Percentiles rank a stretch among this genome's conserved stretches.
These are phyloP conservation scores for Globisporangium ultimum DNA, from an alignment of 352 stramenopile species.

Conservation along the genomic window DNA sequence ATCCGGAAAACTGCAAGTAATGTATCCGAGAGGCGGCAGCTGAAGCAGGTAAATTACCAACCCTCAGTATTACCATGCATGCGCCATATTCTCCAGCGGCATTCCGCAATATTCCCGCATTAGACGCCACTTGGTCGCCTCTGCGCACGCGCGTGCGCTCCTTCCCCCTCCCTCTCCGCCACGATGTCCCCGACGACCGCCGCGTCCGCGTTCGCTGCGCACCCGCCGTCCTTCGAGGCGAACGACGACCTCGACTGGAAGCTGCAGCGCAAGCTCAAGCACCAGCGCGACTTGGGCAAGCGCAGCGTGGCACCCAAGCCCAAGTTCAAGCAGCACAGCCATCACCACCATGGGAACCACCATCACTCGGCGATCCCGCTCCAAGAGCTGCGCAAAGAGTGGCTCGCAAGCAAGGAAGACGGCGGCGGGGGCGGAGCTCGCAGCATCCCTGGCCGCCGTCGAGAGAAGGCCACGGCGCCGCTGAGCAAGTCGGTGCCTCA, in stretches of 20 bases:
- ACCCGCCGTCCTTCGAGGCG: not conserved
- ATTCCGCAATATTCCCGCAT: too few species aligned
- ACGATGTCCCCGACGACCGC: constrained; percentile 13
- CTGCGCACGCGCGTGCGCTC: not conserved
- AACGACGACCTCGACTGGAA: constrained; percentile 25
- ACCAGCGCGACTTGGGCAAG: constrained; percentile 49
- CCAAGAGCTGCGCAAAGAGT: constrained; percentile 34
- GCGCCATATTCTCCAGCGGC: too few species aligned
- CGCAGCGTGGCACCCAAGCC: constrained; percentile 15
- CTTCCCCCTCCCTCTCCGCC: not conserved
- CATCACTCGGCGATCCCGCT: constrained; percentile 15
- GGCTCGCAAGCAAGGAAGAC: constrained; percentile 19
- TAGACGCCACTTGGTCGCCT: too few species aligned
- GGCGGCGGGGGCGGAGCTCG: constrained; percentile 19
- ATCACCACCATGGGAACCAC: constrained; percentile 16
- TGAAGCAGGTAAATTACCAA: too few species aligned
- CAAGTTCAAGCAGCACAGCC: constrained; percentile 38
- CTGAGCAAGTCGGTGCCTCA: constrained; percentile 44
- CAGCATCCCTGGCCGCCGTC: constrained; percentile 33
- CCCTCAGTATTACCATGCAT: too few species aligned
- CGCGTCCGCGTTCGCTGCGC: not conserved
- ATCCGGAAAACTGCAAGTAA: too few species aligned
- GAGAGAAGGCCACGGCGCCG: constrained; percentile 14
- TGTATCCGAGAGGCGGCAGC: too few species aligned
- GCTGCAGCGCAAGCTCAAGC: constrained; percentile 64